Evolutionary conservation across 768 basidiomycete species (phyloP), one percentile per base, ranked within the genome.

Genomic region (Amanita phalloides): DNA sequence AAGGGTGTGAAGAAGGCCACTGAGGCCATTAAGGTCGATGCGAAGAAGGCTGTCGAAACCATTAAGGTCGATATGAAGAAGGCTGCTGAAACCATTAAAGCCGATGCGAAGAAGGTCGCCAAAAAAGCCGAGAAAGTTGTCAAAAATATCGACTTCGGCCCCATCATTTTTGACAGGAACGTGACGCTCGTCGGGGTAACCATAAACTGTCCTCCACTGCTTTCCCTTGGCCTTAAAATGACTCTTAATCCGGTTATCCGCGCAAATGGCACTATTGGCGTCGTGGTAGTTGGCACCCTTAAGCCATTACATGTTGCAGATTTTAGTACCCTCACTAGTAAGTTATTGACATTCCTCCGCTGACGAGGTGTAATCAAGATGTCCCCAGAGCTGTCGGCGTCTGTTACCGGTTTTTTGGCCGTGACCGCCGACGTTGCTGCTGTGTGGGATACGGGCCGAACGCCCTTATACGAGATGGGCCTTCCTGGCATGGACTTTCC

Each of bases 251-350:
- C 64, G 7, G 63, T 64, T 33, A 68, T 67, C 3, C 64, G 71
- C 43, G 71, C 66, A 1, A 54, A 65, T 4, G 66, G 66, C 1
- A 62, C 64, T 8, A 54, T 74, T 23, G 74, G 73, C 10, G 59
- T 77, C 6, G 72, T 65, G 6, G 74, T 68, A 0, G 61, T 53
- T 25, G 77, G 78, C 9, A 72, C 72, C 3, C 61, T 81, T 44
- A 48, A 75, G 3, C 78, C 77, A 2, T 73, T 73, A 1, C 62
- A 67, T 26, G 55, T 76, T 2, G 51, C 57, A 0, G 63, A 67
- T 39, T 69, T 74, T 39, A 63, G 64, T 0, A 44, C 73, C 33
- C 61, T 66, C 36, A 60, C 66, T 20, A 62, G 73, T 71, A 41
- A 48, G 65, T 60, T 11, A 2, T 11, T 21, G 17, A 7, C 23